A percentile compares a stretch with the other conserved stretches of the same genome.
Evolutionary conservation across 805 yeast genomes (phyloP).

Genomic region (Starmerella floricola): DNA sequence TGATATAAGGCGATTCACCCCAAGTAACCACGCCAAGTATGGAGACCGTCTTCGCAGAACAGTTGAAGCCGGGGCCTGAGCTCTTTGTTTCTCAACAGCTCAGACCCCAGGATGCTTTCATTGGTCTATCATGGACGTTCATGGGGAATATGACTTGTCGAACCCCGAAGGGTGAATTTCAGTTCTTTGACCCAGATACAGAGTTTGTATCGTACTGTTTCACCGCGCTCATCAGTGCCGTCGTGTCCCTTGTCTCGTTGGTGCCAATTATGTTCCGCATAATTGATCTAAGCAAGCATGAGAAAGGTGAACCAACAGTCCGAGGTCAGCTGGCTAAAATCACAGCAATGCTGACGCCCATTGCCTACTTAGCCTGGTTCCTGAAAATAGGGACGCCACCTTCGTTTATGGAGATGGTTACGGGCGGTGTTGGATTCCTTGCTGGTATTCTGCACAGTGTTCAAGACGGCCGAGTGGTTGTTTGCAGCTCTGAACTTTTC

Average conservation of each 20-base stretch:
- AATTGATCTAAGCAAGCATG: slow-evolving; percentile 13
- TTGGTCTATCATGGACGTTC: slow-evolving; percentile 2
- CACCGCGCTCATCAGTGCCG: slow-evolving; percentile 13
- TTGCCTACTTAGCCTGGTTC: slow-evolving; percentile 11
- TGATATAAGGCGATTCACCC: no score
- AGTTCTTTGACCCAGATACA: slow-evolving; percentile 19
- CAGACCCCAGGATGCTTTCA: background rate
- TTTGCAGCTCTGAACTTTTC: slow-evolving; percentile 19
- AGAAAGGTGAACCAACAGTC: slow-evolving; percentile 12
- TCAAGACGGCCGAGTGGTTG: slow-evolving; percentile 24
- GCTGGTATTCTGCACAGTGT: slow-evolving; percentile 14
- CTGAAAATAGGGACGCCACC: slow-evolving; percentile 6
- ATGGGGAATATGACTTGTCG: slow-evolving; percentile 10
- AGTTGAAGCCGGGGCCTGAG: background rate
- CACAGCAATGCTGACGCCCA: slow-evolving; percentile 13
- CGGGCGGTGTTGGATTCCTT: slow-evolving; percentile 7
- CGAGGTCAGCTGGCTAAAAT: slow-evolving; percentile 18
- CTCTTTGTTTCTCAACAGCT: background rate
- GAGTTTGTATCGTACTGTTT: slow-evolving; percentile 21
- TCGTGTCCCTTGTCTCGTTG: slow-evolving; percentile 6
- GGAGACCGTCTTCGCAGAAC: background rate
- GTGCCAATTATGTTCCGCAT: slow-evolving; percentile 15
- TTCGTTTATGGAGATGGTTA: slow-evolving; percentile 9
- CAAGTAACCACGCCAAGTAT: no score
- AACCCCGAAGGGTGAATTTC: slow-evolving; percentile 7